A percentile compares a stretch with the other conserved stretches of the same genome.
Conservation (phyloP, 2,329 filamentous ascomycete species). For the Davidsoniella virescens region DNA sequence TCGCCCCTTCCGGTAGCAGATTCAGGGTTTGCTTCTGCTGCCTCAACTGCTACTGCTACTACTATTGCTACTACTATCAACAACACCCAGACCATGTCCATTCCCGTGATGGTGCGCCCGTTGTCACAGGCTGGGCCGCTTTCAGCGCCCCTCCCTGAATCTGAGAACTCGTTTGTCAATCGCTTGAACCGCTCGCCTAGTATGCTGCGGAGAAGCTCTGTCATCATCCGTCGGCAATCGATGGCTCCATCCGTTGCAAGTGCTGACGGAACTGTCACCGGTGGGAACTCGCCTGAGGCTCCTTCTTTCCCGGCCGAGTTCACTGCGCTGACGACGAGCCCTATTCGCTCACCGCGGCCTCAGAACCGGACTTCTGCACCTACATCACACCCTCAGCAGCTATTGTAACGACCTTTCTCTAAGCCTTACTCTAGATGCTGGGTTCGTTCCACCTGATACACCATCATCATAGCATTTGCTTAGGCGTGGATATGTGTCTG, state of each 20-base stretch:
- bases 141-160: slow-evolving; percentile 3
- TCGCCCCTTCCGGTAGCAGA: slow-evolving; percentile 1
- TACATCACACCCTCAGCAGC: slow-evolving; percentile 2
- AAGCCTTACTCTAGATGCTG: background rate
- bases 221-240: slow-evolving; percentile 9
- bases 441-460: background rate
- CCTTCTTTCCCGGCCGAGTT: slow-evolving; percentile 4
- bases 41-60: background rate
- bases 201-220: slow-evolving; percentile 7
- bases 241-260: slow-evolving; percentile 5
- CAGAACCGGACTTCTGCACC: background rate
- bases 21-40: slow-evolving; percentile 5
- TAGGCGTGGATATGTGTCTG: background rate
- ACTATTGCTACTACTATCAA: background rate
- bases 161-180: slow-evolving; percentile 8
- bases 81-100: slow-evolving; percentile 1
- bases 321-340: background rate
- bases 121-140: slow-evolving; percentile 3
- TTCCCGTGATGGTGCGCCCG: slow-evolving; percentile 8
- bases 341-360: too few species aligned
- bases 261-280: slow-evolving; percentile 3
- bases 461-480: background rate
- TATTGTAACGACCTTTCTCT: background rate
- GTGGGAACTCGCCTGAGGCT: background rate
- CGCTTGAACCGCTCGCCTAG: slow-evolving; percentile 9